Evolutionary conservation across 768 basidiomycete species (phyloP).

Genomic region (Mycena galopus): DNA sequence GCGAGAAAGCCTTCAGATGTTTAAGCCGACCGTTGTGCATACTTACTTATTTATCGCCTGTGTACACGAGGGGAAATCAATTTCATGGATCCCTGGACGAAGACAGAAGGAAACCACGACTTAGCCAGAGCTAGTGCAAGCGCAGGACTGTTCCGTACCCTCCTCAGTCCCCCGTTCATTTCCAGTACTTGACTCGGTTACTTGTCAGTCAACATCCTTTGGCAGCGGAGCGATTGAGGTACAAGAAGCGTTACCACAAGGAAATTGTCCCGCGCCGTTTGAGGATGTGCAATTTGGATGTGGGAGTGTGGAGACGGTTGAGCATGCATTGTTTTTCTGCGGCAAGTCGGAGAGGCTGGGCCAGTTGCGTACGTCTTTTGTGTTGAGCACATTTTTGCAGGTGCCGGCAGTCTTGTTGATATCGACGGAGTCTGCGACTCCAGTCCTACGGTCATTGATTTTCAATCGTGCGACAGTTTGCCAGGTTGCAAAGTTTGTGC

Average conservation of each 20-base stretch:
- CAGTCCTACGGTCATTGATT: background rate
- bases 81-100: too few species aligned
- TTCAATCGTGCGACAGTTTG: background rate
- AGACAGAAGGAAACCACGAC: too few species aligned
- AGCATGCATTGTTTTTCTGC: constrained; percentile 8
- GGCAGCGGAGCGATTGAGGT: background rate
- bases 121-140: too few species aligned
- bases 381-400: too few species aligned
- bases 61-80: too few species aligned
- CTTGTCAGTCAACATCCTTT: constrained; percentile 9
- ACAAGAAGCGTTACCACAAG: background rate
- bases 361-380: background rate
- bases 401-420: background rate
- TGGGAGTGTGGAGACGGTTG: background rate
- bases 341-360: background rate
- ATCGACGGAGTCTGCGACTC: background rate
- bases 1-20: too few species aligned
- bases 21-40: too few species aligned
- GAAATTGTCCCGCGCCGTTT: background rate
- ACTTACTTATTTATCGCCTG: too few species aligned
- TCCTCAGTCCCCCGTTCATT: too few species aligned
- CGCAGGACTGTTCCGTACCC: too few species aligned
- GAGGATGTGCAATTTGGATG: constrained; percentile 7
- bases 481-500: too few species aligned
- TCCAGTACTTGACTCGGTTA: too few species aligned